Evolutionary conservation across 257 asterid genomes (phyloP).

Genomic region (Cinchona pubescens): DNA sequence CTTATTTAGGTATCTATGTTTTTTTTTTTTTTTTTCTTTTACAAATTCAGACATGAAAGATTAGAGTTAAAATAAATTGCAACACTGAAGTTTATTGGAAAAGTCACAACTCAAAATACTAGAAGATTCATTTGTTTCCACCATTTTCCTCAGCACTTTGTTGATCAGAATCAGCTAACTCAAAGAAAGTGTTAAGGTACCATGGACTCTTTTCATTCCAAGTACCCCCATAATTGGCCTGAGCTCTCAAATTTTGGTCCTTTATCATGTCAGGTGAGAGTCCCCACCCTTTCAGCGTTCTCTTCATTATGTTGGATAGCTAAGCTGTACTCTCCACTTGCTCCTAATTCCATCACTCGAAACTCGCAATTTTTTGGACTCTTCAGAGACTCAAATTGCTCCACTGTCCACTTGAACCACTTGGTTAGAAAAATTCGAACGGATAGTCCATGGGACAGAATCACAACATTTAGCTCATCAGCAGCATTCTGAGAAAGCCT

Average conservation of each 20-base stretch:
- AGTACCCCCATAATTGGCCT: background rate
- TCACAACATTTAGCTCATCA: slow-evolving; percentile 40
- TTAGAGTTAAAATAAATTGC: too few species aligned
- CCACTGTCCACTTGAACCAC: slow-evolving; percentile 71
- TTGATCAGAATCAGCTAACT: slow-evolving; percentile 17
- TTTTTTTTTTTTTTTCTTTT: background rate
- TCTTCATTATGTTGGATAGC: slow-evolving; percentile 49
- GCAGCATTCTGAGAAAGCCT: slow-evolving; percentile 15
- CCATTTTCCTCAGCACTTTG: slow-evolving; percentile 14
- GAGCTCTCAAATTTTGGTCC: slow-evolving; percentile 45
- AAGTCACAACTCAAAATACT: background rate
- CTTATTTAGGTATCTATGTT: background rate
- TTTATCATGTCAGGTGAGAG: slow-evolving; percentile 49
- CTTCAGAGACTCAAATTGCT: slow-evolving; percentile 51
- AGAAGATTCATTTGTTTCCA: background rate
- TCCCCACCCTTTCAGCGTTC: slow-evolving; percentile 49
- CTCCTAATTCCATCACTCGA: slow-evolving; percentile 49
- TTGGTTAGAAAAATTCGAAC: slow-evolving; percentile 60
- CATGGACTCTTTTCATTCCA: slow-evolving; percentile 30
- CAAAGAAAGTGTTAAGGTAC: slow-evolving; percentile 34
- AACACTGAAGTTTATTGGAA: background rate
- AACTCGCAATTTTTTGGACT: slow-evolving; percentile 45
- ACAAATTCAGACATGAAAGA: too few species aligned
- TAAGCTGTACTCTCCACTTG: slow-evolving; percentile 51
- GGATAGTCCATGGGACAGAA: slow-evolving; percentile 61